Base-by-base conservation (phyloP, 106 monocot genomes). In the Acanthochlamys bracteata region DNA sequence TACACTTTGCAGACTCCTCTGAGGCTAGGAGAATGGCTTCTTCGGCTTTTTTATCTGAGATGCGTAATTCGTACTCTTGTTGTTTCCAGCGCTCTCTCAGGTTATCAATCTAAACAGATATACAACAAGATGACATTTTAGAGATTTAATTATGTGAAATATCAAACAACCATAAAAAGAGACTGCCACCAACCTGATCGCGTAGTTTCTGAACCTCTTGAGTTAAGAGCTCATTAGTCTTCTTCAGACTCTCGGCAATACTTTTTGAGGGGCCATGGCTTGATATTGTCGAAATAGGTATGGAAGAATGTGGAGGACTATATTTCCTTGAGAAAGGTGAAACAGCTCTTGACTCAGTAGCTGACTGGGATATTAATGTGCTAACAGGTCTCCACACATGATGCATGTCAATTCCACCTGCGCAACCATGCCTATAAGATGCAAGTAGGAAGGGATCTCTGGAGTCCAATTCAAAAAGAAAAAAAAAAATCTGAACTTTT, bases 311-410 rank as follows among this genome's bases (percentile, higher is more conserved):
- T 47, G 86, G 83, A 69, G 93, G 90, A 49, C 90, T 90, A 26
- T 74, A 24, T 65, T 74, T 89, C 71, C 83, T 80, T 54, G 83
- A 93, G 66, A 93, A 93, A 41, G 92, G 92, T 21, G 92, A 92
- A 70, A 84, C 76, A 49, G 87, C 68, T 75, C 84, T 75, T 24
- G 80, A 92, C 71, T 67, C 43, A 45, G 72, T 76, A 25, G 74
- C 64, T 54, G 89, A 82, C 15, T 74, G 82, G 63, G 71, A 53
- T 25, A 65, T 47, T 69, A 84, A 63, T 53, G 59, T 74, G 49
- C 53, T 39, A 11, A 70, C 74, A 58, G 72, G 57, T 75, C 67
- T 84, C 0, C 74, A 59, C 39, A 75, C 20, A 55, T 56, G 64
- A 63, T 75, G 72, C 73, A 67, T 14, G 54, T 86, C 85, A 61